Base-by-base conservation (phyloP, 1,284 basidiomycete species). In the Meripilus lineatus region DNA sequence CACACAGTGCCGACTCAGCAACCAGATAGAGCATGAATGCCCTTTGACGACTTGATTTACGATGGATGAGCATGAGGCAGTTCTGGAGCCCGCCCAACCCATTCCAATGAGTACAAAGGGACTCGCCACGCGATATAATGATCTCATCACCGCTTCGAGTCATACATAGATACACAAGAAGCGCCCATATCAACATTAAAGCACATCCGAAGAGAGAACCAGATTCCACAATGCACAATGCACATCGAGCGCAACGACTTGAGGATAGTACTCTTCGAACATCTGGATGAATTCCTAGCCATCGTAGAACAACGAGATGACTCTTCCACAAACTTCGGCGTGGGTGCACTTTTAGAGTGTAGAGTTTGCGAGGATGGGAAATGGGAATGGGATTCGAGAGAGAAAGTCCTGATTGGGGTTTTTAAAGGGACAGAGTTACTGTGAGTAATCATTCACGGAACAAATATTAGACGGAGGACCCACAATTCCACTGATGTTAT, bases 271-370 rank as follows among this genome's bases (percentile, higher is more conserved):
- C 34, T 45, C 32, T 55, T 51, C 38, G 7, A 38, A 2, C 20
- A 49, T 21, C 36, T 42, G 1, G n/a, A 43, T 10, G 41, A 40
- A 5, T 50, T 50, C 25, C 4, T 55, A 7, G 22, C 50, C 15
- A 51, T 48, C 3, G 21, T 44, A 10, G 22, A 46, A n/a, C 14
- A 18, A 2, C 39, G 50, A 40, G 52, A 57, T 37, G 53, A 55
- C 32, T 48, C 45, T 23, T 53, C 46, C 37, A 51, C 53, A 51
- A 58, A 56, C 46, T 46, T 45, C 13, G 23, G 40, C 11, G 2
- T 54, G 2, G 56, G 57, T 4, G 20, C 44, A 18, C 32, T 55
- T 8, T 26, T 50, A n/a, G 55, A 53, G 17, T 41, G 42, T 32
- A 7, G 23, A 35, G 17, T 28, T 24, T 11, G 35, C 2, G 37